Evolutionary conservation across 73 alveolate species (phyloP).

Genomic region (Uronychia binucleata): DNA sequence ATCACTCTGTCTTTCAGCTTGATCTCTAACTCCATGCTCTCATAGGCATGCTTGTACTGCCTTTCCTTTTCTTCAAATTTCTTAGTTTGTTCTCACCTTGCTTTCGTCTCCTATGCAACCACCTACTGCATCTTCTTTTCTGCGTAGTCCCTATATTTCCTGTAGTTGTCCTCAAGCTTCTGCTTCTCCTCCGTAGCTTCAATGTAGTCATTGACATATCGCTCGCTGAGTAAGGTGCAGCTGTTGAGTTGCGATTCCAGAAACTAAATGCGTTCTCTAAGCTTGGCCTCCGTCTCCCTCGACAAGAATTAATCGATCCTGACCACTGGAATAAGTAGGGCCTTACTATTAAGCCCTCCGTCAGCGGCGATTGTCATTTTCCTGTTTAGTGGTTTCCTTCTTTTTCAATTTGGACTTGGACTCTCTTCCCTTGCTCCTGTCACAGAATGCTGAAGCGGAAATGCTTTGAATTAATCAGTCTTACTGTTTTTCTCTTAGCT

Average conservation of each 20-base stretch:
- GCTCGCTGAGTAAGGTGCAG: neutral
- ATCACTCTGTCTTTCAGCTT: neutral
- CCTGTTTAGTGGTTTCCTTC: neutral
- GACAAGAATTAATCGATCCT: neutral
- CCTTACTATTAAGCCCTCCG: neutral
- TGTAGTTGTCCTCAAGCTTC: neutral
- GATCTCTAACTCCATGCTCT: neutral
- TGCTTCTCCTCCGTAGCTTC: neutral
- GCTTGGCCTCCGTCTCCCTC: neutral
- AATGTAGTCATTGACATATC: neutral
- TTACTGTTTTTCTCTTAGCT: too few relatives aligned
- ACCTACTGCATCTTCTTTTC: neutral
- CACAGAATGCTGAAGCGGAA: too few relatives aligned
- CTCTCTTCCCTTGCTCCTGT: too few relatives aligned
- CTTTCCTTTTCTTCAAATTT: neutral
- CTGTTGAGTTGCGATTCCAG: neutral
- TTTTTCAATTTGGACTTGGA: too few relatives aligned
- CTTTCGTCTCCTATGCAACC: neutral
- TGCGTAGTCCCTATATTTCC: neutral
- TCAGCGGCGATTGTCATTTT: neutral
- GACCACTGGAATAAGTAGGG: neutral
- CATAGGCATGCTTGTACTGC: neutral
- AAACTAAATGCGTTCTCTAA: neutral
- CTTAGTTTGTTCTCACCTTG: neutral
- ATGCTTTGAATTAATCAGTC: too few relatives aligned